Conservation (phyloP, 116 monocot genomes). For the Cymodocea nodosa region DNA sequence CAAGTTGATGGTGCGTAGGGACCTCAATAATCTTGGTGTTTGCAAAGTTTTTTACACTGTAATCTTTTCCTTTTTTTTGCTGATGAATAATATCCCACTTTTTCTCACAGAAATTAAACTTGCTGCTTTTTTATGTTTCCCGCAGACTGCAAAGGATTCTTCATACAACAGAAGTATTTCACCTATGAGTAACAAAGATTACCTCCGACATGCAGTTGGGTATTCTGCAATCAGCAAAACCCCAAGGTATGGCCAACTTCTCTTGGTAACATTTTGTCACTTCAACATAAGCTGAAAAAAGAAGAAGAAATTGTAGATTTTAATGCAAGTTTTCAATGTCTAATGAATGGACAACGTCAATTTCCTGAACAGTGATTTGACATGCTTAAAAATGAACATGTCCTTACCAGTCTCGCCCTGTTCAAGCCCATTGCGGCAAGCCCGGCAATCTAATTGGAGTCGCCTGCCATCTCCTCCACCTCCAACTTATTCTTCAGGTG, state of each 20-base stretch:
- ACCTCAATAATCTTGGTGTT: no score
- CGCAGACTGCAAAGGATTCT: constrained; percentile 24
- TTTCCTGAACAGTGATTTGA: constrained; percentile 27
- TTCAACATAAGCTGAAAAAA: no score
- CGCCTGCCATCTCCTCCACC: constrained; percentile 71
- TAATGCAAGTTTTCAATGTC: background rate
- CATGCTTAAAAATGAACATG: constrained; percentile 42
- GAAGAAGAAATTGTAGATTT: background rate
- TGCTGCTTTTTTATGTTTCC: no score
- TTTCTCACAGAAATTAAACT: no score
- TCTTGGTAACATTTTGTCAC: background rate
- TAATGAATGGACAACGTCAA: background rate
- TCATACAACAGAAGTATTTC: constrained; percentile 37
- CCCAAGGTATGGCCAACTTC: constrained; percentile 22
- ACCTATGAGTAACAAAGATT: constrained; percentile 37
- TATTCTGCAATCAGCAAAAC: constrained; percentile 18
- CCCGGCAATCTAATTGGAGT: constrained; percentile 29
- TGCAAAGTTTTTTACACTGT: no score
- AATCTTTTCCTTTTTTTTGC: no score
- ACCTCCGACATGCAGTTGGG: constrained; percentile 9
- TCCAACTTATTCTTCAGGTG: constrained; percentile 12
- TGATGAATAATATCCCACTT: no score
- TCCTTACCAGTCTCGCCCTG: constrained; percentile 83
- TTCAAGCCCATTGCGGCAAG: constrained; percentile 63
- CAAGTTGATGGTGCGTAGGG: no score